Evolutionary conservation across 495 filamentous ascomycete species (phyloP), one percentile per base, ranked within the genome.

Genomic region (Penicillium coffeae): DNA sequence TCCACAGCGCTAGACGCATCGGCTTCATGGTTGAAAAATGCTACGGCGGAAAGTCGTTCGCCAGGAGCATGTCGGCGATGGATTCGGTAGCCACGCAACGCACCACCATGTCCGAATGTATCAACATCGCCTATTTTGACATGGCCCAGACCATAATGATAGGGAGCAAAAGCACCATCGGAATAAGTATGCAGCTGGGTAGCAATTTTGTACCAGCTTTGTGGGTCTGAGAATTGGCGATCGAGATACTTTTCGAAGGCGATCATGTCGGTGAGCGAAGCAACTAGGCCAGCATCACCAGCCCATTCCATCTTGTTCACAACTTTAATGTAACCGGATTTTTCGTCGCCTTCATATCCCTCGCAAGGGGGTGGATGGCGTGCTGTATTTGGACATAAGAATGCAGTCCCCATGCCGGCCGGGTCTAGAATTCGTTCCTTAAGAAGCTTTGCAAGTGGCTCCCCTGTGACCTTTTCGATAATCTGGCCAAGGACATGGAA

Each of bases 261-360:
- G 18, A 69, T 60, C 66, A 69, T 69, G 36, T 69, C 66, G 12
- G 38, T 38, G 1, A 69, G 60, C 14, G 66, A 65, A 39, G 64
- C 64, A 3, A 65, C 64, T 5, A 67, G 19, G 12, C 66, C 66
- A 2, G 64, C 64, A 57, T 69, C 66, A 16, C 66, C 66, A 14
- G 66, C 54, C 66, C 66, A 69, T 34, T 69, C 56, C 38, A 67
- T 67, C 0, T 52, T 50, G 20, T 69, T 69, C 8, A 56, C 27
- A 3, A 56, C 64, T 2, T 52, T 38, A 0, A 42, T 13, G 10
- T 50, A 67, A 2, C 66, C 66, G 0, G 16, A 21, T 1, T 36
- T 3, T 41, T 65, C 58, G n/a, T 44, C 41, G 1, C 66, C 66
- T 40, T 69, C 66, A 37, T 69, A 69, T 5, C 66, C 66, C 1